Base-by-base conservation (phyloP, 2,329 filamentous ascomycete genomes). In the Aspergillus eucalypticola region DNA sequence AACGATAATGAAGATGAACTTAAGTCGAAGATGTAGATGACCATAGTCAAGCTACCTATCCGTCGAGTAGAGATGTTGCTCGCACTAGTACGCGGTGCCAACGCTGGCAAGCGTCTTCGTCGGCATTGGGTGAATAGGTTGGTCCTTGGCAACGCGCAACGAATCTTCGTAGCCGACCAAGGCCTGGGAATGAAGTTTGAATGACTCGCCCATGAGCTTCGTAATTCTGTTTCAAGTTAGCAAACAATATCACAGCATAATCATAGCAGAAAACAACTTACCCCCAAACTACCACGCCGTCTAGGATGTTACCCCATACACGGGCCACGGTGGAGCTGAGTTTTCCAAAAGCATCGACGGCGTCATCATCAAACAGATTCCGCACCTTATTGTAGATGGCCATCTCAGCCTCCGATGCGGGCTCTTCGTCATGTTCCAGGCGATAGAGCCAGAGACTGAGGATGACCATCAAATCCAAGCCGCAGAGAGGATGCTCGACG, bases 261-360 rank as follows among this genome's bases (percentile, higher is more conserved):
- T 27, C 10, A 44, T 39, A 23, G 2, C 52, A 25, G n/a, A 53
- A 46, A 25, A n/a, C 64, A 55, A 90, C 92, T 87, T 89, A 96
- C 92, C 95, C 95, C 95, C 95, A 98, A 62, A 99, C 95, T 68
- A 98, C 94, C 64, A 98, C 95, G 79, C 97, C 95, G 74, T 98
- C 95, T 66, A 98, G 88, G 90, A 98, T 97, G 65, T 92, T 94
- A 70, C 94, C 95, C 95, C 95, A 99, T 49, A 98, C 87, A 70
- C 91, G 88, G 64, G 94, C 93, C 46, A 99, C 94, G 55, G 92
- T 92, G n/a, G 93, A 95, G 81, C 94, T 97, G 68, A 99, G 82
- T 75, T 96, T 93, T 55, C 89, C 89, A 75, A 91, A 91, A 23
- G 87, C 83, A 71, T 96, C 91, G 60, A 94, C 89, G 56, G 91